Base-by-base conservation (phyloP, 2,329 filamentous ascomycete genomes). In the Monosporascus cannonballus region DNA sequence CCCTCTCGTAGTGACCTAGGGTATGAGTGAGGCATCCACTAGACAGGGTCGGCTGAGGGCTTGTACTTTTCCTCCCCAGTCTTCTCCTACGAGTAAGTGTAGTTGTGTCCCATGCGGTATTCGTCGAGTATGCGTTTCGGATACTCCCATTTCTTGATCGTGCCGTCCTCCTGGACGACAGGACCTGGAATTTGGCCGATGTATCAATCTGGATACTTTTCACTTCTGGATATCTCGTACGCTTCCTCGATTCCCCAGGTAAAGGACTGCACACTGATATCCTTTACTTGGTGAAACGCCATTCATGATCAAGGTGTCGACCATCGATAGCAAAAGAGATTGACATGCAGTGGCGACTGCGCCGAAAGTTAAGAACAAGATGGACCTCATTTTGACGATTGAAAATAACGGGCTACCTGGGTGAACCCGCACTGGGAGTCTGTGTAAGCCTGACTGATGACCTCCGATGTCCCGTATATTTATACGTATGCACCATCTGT, bases 61-160 rank as follows among this genome's bases (percentile, higher is more conserved):
- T 73, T 73, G 64, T 79, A 82, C 59, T 76, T 79, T 11, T 68
- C 60, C 39, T 76, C 69, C 11, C 70, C 69, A 0, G 75, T 76
- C 53, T 70, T 62, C 57, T 73, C 70, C 58, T 77, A 76, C 68
- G 78, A 73, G 56, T 70, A 76, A 1, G 82, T 67, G 38, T 79
- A 66, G 59, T 77, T 78, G 57, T 77, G 73, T 7, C 78, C 79
- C 34, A 81, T 70, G 6, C 79, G 75, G 54, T 81, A 73, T 53
- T 81, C 74, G 54, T 79, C 76, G 0, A 79, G 69, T 2, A 76
- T 78, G 67, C 80, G 76, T 59, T 71, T 74, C 2, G 65, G 65
- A 15, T 72, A 64, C 51, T 76, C 69, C 69, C 76, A 82, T 18
- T 69, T 67, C 15, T 66, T 64, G 52, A 80, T 67, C 4, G 72